Evolutionary conservation across 768 basidiomycete genomes (phyloP), one percentile per base, ranked within the genome.

Genomic region (Calocybe gangraenosa): DNA sequence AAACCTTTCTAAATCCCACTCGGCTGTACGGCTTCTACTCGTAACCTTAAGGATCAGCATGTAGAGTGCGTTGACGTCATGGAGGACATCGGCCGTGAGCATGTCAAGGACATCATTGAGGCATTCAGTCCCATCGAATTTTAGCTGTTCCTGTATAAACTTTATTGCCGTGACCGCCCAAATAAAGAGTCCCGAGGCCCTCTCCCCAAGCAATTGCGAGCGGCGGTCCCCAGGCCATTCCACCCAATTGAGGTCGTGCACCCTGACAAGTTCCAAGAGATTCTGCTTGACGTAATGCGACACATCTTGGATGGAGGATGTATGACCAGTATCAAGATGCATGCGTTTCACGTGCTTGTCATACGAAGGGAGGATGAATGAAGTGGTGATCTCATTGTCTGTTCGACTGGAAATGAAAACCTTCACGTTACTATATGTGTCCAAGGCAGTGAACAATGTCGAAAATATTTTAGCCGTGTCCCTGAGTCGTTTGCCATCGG

Each of bases 141-240:
- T 15, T 8, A 55, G 25, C 9, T 55, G 47, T 5, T 37, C 40
- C 32, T 42, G 35, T 17, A 54, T 6, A 31, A 51, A 50, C 11
- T 39, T 37, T 5, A 17, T 11, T 5, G 41, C 41, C 3, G 41
- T 42, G 6, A 35, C 34, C 17, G 7, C 34, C 34, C 56, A 57
- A 4, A 57, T 57, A 41, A 57, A 57, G 9, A 52, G 46, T 3
- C 56, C 56, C 2, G 46, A 25, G 1, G 56, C 45, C 9, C 37
- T 46, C 2, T 21, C 34, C 4, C 39, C 34, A 14, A 57, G 32
- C 10, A 40, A 13, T 4, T 25, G 17, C 19, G 50, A 47, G 5
- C 47, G 28, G 9, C 43, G 42, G 3, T 50, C 34, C 3, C 56
- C 51, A 7, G 52, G 52, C 53, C 53, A 57, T 1, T 30, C 33